Evolutionary conservation across 352 stramenopile genomes (phyloP).

Genomic region (Pythium aristosporum): DNA sequence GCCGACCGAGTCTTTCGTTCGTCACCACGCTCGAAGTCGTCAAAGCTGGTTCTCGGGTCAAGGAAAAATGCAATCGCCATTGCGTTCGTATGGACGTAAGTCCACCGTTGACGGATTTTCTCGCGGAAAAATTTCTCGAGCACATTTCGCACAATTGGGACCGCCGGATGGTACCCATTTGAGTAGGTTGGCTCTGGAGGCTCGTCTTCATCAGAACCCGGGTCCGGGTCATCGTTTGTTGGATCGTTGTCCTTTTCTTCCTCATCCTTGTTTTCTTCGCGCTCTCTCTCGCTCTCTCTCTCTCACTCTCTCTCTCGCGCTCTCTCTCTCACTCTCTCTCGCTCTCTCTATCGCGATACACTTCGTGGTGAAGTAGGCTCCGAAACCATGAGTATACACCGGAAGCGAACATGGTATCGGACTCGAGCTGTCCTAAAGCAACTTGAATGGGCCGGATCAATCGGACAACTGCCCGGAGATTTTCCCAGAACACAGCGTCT

Average conservation of each 20-base stretch:
- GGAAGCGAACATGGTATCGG: background rate
- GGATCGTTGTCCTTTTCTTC: too few species aligned
- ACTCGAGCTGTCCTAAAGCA: background rate
- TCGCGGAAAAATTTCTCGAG: background rate
- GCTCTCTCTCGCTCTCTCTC: too few species aligned
- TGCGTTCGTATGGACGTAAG: constrained; percentile 4
- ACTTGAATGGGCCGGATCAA: background rate
- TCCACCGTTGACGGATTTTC: background rate
- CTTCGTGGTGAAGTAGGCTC: background rate
- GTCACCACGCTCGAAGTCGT: too few species aligned
- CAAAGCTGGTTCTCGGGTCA: background rate
- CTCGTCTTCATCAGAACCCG: too few species aligned
- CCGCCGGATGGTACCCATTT: background rate
- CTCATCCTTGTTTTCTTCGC: too few species aligned
- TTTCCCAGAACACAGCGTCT: background rate
- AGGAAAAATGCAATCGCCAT: constrained; percentile 6
- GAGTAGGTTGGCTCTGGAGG: too few species aligned
- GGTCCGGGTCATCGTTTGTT: too few species aligned
- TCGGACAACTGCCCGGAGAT: background rate
- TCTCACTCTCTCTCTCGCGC: too few species aligned
- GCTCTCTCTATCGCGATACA: too few species aligned
- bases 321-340: too few species aligned
- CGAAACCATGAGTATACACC: constrained; percentile 3
- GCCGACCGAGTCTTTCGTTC: too few species aligned
- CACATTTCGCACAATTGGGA: background rate